These are phyloP conservation scores for Mycena maculata DNA, from an alignment of 768 basidiomycete species.

Conservation along the genomic window DNA sequence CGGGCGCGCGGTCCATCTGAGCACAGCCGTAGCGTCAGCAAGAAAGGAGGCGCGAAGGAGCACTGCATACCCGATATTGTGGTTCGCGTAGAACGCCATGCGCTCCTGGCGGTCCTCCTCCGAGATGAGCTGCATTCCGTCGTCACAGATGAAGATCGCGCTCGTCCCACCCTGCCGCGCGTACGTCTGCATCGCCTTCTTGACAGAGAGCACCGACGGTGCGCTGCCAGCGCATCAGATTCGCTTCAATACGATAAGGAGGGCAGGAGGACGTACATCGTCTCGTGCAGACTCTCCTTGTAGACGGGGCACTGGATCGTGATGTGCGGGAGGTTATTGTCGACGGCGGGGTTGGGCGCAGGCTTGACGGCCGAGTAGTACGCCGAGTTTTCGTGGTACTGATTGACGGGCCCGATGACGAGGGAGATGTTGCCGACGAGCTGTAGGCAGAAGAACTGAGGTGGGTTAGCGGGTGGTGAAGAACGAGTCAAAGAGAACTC, in stretches of 20 bases:
- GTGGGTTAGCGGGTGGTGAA: slow-evolving; percentile 1
- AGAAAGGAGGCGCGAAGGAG: background rate
- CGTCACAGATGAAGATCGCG: slow-evolving; percentile 85
- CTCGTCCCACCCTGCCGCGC: slow-evolving; percentile 87
- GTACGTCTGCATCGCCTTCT: slow-evolving; percentile 89
- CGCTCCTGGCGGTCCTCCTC: slow-evolving; percentile 73
- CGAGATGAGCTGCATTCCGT: slow-evolving; percentile 78
- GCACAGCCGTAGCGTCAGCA: slow-evolving; percentile 25
- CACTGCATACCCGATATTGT: slow-evolving; percentile 63
- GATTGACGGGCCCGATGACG: slow-evolving; percentile 84
- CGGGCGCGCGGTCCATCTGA: slow-evolving; percentile 79
- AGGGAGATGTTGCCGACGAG: slow-evolving; percentile 74
- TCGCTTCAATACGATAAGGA: background rate
- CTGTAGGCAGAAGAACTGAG: slow-evolving; percentile 81
- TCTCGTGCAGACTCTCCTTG: slow-evolving; percentile 81
- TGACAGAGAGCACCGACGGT: slow-evolving; percentile 82
- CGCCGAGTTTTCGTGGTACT: slow-evolving; percentile 85
- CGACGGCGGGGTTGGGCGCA: slow-evolving; percentile 72
- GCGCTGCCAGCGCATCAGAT: slow-evolving; percentile 51
- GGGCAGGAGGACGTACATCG: slow-evolving; percentile 63
- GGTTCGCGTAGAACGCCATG: slow-evolving; percentile 81
- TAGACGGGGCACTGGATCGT: slow-evolving; percentile 90
- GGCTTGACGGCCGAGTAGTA: slow-evolving; percentile 83
- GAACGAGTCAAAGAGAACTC: slow-evolving; percentile 42
- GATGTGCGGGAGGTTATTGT: slow-evolving; percentile 78